These are phyloP conservation scores for Bolboschoenus planiculmis DNA, from an alignment of 176 grass and related monocot genomes.

Conservation along the genomic window DNA sequence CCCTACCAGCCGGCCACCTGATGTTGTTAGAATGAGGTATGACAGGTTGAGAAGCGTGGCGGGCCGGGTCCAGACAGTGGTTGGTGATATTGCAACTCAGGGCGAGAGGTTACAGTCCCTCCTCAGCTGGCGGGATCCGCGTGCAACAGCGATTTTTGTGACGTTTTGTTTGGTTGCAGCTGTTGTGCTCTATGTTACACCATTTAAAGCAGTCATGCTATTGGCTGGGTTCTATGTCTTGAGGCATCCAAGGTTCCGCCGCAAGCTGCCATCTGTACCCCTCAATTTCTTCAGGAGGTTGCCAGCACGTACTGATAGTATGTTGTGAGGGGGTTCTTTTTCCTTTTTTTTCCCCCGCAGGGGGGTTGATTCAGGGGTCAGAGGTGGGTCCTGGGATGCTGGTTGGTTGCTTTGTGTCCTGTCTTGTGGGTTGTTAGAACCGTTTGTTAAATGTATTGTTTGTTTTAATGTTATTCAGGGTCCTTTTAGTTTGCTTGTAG, in stretches of 20 bases:
- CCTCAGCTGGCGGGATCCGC: constrained; percentile 45
- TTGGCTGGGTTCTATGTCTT: constrained; percentile 38
- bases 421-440: neutral
- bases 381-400: neutral
- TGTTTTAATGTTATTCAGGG: neutral
- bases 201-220: constrained; percentile 33
- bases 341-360: neutral
- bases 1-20: constrained; percentile 33
- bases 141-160: constrained; percentile 44
- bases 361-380: too few relatives aligned
- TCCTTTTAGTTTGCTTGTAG: neutral
- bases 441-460: neutral
- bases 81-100: constrained; percentile 39
- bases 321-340: constrained; percentile 26
- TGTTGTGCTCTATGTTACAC: constrained; percentile 41
- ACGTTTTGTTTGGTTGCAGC: constrained; percentile 42
- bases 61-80: constrained; percentile 33
- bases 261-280: constrained; percentile 45
- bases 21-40: constrained; percentile 50
- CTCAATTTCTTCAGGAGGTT: constrained; percentile 64
- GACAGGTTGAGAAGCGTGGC: constrained; percentile 49
- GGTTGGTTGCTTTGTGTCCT: neutral
- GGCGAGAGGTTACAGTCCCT: constrained; percentile 52
- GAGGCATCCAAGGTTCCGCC: constrained; percentile 52
- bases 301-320: constrained; percentile 37